Percentiles rank a stretch among this genome's conserved stretches.
These are phyloP conservation scores for Pascua sp. DNA, from an alignment of 1,284 basidiomycete genomes.

Conservation along the genomic window DNA sequence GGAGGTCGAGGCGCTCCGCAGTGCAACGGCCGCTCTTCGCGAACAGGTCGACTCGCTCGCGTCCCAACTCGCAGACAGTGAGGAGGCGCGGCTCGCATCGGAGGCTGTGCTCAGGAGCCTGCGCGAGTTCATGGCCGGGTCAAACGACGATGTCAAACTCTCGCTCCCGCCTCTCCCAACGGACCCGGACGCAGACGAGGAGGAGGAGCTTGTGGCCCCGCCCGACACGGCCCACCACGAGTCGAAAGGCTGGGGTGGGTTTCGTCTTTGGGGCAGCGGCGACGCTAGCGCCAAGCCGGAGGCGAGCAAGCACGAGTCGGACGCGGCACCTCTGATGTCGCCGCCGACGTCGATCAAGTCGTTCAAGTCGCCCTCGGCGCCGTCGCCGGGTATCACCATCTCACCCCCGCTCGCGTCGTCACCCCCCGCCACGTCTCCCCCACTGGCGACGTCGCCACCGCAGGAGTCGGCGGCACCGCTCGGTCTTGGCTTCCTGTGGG, in stretches of 20 bases:
- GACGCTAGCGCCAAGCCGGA: background rate
- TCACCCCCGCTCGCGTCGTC: background rate
- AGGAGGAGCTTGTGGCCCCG: background rate
- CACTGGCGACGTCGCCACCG: no score
- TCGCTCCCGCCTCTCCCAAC: constrained; percentile 59
- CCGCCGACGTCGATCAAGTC: no score
- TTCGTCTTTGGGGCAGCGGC: constrained; percentile 7
- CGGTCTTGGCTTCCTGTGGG: background rate
- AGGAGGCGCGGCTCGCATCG: constrained; percentile 79
- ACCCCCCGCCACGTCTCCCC: background rate
- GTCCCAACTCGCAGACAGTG: constrained; percentile 65
- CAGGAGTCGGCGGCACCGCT: no score
- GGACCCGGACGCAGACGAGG: constrained; percentile 54
- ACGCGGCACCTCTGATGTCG: no score
- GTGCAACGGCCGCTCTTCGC: constrained; percentile 49
- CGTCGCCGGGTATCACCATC: background rate
- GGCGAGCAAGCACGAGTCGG: background rate
- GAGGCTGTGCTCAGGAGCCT: constrained; percentile 77
- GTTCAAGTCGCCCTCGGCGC: background rate
- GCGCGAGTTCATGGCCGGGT: constrained; percentile 69
- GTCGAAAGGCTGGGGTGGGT: constrained; percentile 7
- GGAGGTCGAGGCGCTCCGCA: constrained; percentile 1
- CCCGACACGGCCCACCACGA: background rate
- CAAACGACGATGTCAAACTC: constrained; percentile 4
- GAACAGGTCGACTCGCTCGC: constrained; percentile 61